These are phyloP conservation scores for Rubia balearica DNA, from an alignment of 305 asterid species.

Conservation along the genomic window DNA sequence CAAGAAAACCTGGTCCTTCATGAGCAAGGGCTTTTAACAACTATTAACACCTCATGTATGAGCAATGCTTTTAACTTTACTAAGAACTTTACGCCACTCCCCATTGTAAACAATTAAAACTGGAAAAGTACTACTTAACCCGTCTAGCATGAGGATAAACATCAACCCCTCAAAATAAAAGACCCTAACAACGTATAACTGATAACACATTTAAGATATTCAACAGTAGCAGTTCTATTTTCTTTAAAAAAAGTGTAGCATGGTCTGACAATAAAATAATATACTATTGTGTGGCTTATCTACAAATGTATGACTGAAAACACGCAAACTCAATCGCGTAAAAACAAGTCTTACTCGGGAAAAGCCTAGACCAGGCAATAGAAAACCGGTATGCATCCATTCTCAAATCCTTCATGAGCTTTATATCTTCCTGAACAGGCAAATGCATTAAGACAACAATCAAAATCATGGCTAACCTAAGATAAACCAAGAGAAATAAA, in stretches of 20 bases:
- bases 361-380: constrained; percentile 85
- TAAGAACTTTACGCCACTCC: no score
- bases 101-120: no score
- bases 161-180: neutral
- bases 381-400: constrained; percentile 93
- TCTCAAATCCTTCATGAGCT: constrained; percentile 80
- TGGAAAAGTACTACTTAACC: no score
- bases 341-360: constrained; percentile 52
- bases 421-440: constrained; percentile 54
- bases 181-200: neutral
- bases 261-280: no score
- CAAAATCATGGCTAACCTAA: neutral
- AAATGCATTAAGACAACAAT: neutral
- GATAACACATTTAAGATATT: neutral
- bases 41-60: neutral
- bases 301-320: neutral
- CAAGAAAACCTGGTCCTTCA: neutral
- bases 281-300: no score
- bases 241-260: no score
- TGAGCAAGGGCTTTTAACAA: neutral
- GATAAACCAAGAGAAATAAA: neutral
- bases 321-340: neutral
- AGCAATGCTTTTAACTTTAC: no score
- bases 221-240: no score
- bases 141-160: neutral